These are phyloP conservation scores for Extremus antarcticus DNA, from an alignment of 495 filamentous ascomycete genomes.

Conservation along the genomic window DNA sequence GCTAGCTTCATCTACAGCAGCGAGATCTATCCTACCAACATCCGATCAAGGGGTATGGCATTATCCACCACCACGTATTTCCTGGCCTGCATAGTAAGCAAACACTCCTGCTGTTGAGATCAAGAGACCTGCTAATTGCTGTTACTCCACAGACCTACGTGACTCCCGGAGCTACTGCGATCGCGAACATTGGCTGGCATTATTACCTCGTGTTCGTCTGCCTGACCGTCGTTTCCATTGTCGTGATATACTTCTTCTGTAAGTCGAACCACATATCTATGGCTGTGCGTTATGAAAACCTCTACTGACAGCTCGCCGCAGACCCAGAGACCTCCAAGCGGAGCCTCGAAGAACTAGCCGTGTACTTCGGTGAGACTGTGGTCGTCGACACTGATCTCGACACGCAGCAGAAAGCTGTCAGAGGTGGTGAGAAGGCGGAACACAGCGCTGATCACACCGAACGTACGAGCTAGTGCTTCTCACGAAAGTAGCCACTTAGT, in stretches of 20 bases:
- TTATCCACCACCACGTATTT: slow-evolving; percentile 22
- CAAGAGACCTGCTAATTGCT: not conserved
- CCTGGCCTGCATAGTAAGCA: slow-evolving; percentile 17
- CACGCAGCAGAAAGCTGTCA: not conserved
- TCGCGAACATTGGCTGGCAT: slow-evolving; percentile 10
- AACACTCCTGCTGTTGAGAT: not conserved
- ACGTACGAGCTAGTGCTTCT: not conserved
- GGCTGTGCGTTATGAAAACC: not conserved
- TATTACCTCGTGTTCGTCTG: slow-evolving; percentile 23
- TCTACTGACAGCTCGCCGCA: not conserved
- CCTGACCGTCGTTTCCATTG: slow-evolving; percentile 19
- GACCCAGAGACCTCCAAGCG: slow-evolving; percentile 23
- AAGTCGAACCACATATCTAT: not conserved
- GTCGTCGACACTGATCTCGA: slow-evolving; percentile 6
- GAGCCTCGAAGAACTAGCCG: slow-evolving; percentile 21
- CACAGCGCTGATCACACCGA: not conserved
- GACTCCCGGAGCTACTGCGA: slow-evolving; percentile 19
- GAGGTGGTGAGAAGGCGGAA: not conserved
- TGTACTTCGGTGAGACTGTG: slow-evolving; percentile 22
- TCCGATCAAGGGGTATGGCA: slow-evolving; percentile 20
- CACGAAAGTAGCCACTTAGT: too few species aligned
- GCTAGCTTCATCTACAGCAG: slow-evolving; percentile 24
- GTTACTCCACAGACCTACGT: slow-evolving; percentile 15
- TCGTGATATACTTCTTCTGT: slow-evolving; percentile 20
- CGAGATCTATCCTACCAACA: slow-evolving; percentile 25